Evolutionary conservation across 2,329 filamentous ascomycete genomes (phyloP).

Genomic region (Leptographium flavum): DNA sequence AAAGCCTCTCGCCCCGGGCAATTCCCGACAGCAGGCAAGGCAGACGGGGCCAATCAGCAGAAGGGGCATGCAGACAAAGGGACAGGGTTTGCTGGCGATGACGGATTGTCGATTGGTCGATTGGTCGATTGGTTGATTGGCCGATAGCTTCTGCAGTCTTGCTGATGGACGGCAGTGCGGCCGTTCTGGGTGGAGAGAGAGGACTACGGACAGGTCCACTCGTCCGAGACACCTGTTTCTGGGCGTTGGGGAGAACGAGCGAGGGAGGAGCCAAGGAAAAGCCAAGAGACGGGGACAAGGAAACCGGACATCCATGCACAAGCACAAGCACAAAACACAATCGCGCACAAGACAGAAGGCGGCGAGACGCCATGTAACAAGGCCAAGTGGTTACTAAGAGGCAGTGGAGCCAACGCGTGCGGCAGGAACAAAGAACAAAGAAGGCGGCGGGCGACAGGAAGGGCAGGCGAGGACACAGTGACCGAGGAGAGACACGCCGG

Average conservation of each 20-base stretch:
- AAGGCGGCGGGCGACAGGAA: not conserved
- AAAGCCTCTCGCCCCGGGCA: not conserved
- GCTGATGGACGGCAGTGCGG: not conserved
- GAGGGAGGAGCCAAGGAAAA: not conserved
- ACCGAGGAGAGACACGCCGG: too few species aligned
- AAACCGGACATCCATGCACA: too few species aligned
- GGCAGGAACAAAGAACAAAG: not conserved
- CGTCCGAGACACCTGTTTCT: slow-evolving; percentile 1
- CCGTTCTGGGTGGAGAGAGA: not conserved
- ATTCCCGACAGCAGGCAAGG: not conserved
- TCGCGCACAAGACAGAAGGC: too few species aligned
- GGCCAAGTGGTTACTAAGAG: too few species aligned
- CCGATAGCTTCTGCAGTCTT: too few species aligned
- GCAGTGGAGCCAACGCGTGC: too few species aligned
- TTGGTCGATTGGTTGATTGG: too few species aligned
- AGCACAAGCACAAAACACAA: too few species aligned
- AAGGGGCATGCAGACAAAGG: too few species aligned
- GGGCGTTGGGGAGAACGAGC: not conserved
- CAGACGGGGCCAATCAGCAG: not conserved
- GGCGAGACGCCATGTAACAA: too few species aligned
- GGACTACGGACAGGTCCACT: not conserved
- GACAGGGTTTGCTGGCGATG: not conserved
- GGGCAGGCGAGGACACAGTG: not conserved
- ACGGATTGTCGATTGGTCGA: too few species aligned
- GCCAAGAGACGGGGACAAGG: too few species aligned